Evolutionary conservation across 345 rosid genomes (phyloP), one percentile per base, ranked within the genome.

Genomic region (Gossypium thurberi): DNA sequence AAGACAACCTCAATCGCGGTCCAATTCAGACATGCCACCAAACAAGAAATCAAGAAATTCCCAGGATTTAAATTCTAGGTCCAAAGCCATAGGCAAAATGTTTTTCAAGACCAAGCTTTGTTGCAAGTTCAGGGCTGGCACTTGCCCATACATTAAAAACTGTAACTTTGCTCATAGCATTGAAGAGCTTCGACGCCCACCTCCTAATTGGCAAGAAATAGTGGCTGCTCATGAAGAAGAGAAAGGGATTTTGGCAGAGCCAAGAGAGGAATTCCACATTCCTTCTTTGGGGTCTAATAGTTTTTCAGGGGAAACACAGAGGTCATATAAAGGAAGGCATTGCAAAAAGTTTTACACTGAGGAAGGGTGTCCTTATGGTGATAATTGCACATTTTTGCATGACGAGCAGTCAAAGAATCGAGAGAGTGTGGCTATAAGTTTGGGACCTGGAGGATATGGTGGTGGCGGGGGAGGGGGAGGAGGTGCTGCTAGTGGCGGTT

Each of bases 361-460:
- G 78, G 98, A 95, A 82, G 98, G 99, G 46, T 95, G 98, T 60
- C 98, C 99, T 2, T 91, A 95, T 78, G 98, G 99, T 23, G 99
- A 95, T 42, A 89, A 75, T 55, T 95, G 98, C 76, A 90, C 98
- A 3, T 91, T 95, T 81, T 63, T 91, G 81, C 99, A 91, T 5
- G 98, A 95, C 42, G 98, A 95, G 79, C 92, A 90, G 78, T 90
- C 97, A 3, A 92, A 89, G 90, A 89, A 95, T 76, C 79, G 97
- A 78, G 99, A 95, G 75, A 95, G 98, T 53, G 97, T 90, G 73
- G 96, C 95, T 0, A 95, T 95, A 77, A 95, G 96, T 76, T 88
- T 95, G 85, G 98, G 94, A 53, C 97, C 97, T 40, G 96, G 94
- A 68, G 96, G 93, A 11, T 90, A 92, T 76, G 89, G 88, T 26